Percentiles rank a stretch among this genome's conserved stretches.
Evolutionary conservation across 1,284 basidiomycete genomes (phyloP).

Genomic region (Cryptococcus sp.): DNA sequence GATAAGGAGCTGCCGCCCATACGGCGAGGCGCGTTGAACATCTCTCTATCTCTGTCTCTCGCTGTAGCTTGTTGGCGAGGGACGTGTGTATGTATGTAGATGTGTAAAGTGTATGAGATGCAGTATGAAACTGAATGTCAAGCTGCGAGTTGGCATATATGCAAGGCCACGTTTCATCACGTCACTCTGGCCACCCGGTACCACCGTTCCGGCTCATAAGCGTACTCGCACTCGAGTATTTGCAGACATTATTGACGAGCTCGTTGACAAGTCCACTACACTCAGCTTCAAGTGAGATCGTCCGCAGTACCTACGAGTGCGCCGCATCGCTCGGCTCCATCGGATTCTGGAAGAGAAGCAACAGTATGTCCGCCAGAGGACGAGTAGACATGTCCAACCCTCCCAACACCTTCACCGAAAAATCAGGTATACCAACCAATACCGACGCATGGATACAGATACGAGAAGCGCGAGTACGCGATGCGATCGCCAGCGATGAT

Average conservation of each 20-base stretch:
- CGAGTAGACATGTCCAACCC: too few relatives aligned
- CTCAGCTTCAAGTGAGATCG: too few relatives aligned
- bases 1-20: conserved; percentile 21
- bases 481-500: conserved; percentile 39
- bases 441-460: conserved; percentile 27
- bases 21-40: conserved; percentile 50
- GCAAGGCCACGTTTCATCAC: conserved; percentile 3
- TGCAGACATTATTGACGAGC: too few relatives aligned
- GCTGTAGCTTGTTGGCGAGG: too few relatives aligned
- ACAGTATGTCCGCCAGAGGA: too few relatives aligned
- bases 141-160: too few relatives aligned
- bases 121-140: background rate
- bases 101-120: background rate
- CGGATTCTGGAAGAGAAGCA: too few relatives aligned
- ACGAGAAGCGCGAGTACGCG: conserved; percentile 33
- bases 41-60: conserved; percentile 23
- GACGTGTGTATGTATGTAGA: conserved; percentile 1
- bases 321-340: background rate
- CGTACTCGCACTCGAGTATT: background rate
- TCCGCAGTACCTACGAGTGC: background rate
- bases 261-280: too few relatives aligned
- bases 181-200: background rate
- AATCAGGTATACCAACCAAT: too few relatives aligned
- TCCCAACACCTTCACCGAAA: too few relatives aligned
- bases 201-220: background rate